Evolutionary conservation across 208 protist genomes (phyloP).

Genomic region (Trichomonas vaginalis): DNA sequence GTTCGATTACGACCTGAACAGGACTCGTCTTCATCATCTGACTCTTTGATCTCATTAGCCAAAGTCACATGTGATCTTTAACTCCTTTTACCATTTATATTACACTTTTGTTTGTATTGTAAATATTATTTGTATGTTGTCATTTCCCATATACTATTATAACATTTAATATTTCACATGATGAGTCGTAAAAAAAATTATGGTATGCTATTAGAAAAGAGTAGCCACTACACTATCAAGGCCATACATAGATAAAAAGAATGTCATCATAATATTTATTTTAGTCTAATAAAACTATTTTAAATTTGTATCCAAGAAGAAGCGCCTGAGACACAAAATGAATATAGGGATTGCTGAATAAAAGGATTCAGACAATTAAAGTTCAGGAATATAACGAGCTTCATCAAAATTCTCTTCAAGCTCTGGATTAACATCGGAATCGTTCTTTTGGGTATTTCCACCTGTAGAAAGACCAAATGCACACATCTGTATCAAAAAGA

Average conservation of each 20-base stretch:
- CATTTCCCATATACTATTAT: no score
- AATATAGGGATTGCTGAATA: not conserved
- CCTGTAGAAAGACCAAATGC: not conserved
- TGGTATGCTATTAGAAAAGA: no score
- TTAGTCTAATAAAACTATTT: no score
- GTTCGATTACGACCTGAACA: not conserved
- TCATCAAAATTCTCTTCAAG: not conserved
- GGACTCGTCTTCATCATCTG: not conserved
- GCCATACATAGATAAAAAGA: no score
- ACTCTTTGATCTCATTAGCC: not conserved
- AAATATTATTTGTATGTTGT: no score
- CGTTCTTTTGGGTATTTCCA: not conserved
- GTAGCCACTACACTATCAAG: no score
- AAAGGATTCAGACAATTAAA: not conserved
- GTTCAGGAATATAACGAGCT: not conserved
- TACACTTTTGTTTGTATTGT: not conserved
- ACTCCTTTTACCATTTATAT: not conserved
- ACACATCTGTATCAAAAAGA: not conserved
- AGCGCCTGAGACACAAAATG: no score
- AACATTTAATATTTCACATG: no score
- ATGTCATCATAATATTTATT: no score
- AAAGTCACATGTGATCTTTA: not conserved
- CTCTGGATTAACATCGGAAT: not conserved
- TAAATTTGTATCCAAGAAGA: no score
- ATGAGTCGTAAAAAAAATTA: no score